Evolutionary conservation across 805 yeast genomes (phyloP).

Genomic region (Metschnikowia koreensis): DNA sequence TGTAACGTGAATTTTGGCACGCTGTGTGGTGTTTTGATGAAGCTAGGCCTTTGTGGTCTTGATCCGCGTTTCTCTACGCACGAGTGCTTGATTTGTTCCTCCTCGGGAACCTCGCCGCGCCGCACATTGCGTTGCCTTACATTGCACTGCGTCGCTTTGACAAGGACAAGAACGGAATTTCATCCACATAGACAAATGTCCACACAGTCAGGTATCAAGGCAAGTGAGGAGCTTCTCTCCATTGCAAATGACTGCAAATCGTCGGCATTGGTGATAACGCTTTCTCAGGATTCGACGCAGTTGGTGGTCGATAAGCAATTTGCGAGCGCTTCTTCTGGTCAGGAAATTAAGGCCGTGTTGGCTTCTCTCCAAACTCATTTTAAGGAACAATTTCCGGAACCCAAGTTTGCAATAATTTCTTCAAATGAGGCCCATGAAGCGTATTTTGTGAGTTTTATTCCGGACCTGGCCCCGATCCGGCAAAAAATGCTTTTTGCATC

Average conservation of each 20-base stretch:
- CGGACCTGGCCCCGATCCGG: constrained; percentile 79
- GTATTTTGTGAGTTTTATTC: constrained; percentile 78
- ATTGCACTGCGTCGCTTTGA: constrained; percentile 1
- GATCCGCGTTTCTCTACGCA: constrained; percentile 6
- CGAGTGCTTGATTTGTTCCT: constrained; percentile 1
- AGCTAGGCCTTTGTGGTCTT: background rate
- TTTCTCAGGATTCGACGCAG: constrained; percentile 33
- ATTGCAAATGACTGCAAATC: constrained; percentile 41
- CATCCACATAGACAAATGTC: constrained; percentile 27
- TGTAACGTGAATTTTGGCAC: no score
- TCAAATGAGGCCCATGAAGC: constrained; percentile 14
- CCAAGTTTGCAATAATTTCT: constrained; percentile 32
- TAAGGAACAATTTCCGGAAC: constrained; percentile 30
- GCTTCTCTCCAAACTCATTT: constrained; percentile 23
- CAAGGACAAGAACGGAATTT: background rate
- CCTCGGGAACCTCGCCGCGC: background rate
- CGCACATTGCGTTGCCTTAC: constrained; percentile 3
- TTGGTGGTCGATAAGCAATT: constrained; percentile 30
- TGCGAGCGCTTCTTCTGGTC: constrained; percentile 13
- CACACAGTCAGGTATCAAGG: constrained; percentile 44
- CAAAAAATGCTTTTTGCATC: constrained; percentile 94
- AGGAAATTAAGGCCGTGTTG: constrained; percentile 20
- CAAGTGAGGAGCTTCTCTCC: constrained; percentile 41
- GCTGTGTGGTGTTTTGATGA: background rate
- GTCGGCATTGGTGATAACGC: constrained; percentile 29